Evolutionary conservation across 768 basidiomycete genomes (phyloP), one percentile per base, ranked within the genome.

Genomic region (Ramaria rubella): DNA sequence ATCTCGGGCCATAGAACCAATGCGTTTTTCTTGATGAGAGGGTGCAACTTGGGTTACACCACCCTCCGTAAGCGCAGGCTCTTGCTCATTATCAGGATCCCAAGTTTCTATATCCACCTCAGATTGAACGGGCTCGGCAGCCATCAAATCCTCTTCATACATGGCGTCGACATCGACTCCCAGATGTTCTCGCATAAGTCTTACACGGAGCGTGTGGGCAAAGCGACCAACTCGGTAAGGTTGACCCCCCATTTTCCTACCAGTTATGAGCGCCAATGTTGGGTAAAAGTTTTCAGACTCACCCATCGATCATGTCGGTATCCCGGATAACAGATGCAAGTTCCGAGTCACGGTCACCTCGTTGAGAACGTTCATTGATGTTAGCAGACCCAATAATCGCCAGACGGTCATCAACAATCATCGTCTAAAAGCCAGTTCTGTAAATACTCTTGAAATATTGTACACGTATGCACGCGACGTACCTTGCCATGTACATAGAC

Each of bases 291-390:
- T 2, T 27, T 27, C 23, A 36, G 9, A 72, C 80, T 50, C 60
- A 88, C 90, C 91, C 81, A 58, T 95, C 86, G 51, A 98, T 87
- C 89, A 99, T 87, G 65, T 99, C 95, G 3, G 95, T 98, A 65
- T 99, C 96, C 60, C 93, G 78, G 51, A 98, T 90, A 44, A 99
- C 83, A 34, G 90, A 85, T 3, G 93, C 92, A 31, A 98, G 69
- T 68, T 99, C 96, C 2, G 95, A 98, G 69, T 99, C 96, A 27
- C 96, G 85, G 68, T 99, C 95, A 23, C 96, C 96, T 27, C 92
- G 80, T 66, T 91, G 90, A 14, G 92, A 95, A 34, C 96, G 83
- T 68, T 99, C 96, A 66, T 99, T 98, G 74, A 99, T 93, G 68
- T 96, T 98, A 17, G 95, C 95, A 54, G 92, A 94, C 15, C 93